Conservation (phyloP, 2,329 filamentous ascomycete species). For the Endoconidiophora polonica region DNA sequence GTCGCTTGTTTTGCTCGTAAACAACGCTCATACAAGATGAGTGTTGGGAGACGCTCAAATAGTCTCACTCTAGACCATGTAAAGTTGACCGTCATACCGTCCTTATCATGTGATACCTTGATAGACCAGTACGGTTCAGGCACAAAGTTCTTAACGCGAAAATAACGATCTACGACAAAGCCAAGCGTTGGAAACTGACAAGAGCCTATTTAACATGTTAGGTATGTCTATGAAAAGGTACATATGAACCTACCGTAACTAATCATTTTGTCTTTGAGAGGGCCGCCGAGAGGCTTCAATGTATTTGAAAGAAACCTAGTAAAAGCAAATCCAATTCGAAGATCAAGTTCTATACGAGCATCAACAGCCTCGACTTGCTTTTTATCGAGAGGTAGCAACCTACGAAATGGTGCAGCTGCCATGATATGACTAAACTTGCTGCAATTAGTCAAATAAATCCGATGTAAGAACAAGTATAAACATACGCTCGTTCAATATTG, state of each 20-base stretch:
- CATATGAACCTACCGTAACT: constrained; percentile 52
- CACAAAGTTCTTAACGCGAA: constrained; percentile 83
- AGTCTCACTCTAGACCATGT: constrained; percentile 67
- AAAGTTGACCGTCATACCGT: constrained; percentile 67
- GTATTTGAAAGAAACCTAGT: constrained; percentile 72
- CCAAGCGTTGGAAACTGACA: constrained; percentile 95
- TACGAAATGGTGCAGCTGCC: constrained; percentile 47
- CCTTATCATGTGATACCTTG: constrained; percentile 62
- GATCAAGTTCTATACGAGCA: constrained; percentile 78
- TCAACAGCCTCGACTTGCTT: constrained; percentile 74
- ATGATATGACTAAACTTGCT: constrained; percentile 54
- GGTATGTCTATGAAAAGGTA: neutral
- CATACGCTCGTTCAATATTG: constrained; percentile 77
- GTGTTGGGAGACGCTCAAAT: constrained; percentile 71
- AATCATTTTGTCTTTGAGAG: constrained; percentile 47
- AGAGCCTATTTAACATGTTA: constrained; percentile 38
- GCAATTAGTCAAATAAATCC: constrained; percentile 13
- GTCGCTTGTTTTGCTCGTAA: constrained; percentile 58
- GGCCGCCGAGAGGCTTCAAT: constrained; percentile 54
- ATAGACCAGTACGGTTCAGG: constrained; percentile 89
- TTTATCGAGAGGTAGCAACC: constrained; percentile 65
- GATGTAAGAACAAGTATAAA: neutral
- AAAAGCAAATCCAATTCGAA: constrained; percentile 84
- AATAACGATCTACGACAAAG: constrained; percentile 92
- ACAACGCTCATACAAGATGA: constrained; percentile 74